Conservation (phyloP, 805 yeast genomes). For the Danielia reshetovae region DNA sequence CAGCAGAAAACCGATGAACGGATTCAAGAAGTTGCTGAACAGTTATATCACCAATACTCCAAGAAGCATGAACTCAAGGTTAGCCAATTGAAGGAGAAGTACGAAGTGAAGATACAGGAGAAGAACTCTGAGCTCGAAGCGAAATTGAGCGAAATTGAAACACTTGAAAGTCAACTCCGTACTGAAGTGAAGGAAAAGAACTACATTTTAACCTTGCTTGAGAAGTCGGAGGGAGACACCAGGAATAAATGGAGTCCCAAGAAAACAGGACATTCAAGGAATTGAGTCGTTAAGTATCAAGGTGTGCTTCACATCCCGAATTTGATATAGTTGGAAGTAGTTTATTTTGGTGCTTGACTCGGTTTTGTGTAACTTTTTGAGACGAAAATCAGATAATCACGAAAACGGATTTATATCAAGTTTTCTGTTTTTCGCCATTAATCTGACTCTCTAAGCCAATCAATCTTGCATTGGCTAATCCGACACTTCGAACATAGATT, state of each 20-base stretch:
- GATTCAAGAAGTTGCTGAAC: slow-evolving; percentile 62
- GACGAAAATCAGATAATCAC: too few relatives aligned
- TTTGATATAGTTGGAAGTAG: too few relatives aligned
- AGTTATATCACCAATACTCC: slow-evolving; percentile 67
- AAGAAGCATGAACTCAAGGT: slow-evolving; percentile 76
- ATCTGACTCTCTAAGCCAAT: too few relatives aligned
- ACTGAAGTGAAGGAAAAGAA: slow-evolving; percentile 33
- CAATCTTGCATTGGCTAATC: too few relatives aligned
- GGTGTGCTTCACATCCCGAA: too few relatives aligned
- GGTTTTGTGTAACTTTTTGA: too few relatives aligned
- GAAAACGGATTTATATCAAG: too few relatives aligned
- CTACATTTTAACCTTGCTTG: slow-evolving; percentile 11
- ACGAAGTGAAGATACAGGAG: slow-evolving; percentile 35
- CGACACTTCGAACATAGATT: too few relatives aligned
- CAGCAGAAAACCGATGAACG: slow-evolving; percentile 51
- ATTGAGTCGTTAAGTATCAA: too few relatives aligned
- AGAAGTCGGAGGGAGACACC: slow-evolving; percentile 2
- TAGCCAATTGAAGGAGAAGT: slow-evolving; percentile 39
- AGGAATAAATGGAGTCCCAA: not conserved
- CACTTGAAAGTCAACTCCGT: slow-evolving; percentile 35
- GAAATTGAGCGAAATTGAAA: slow-evolving; percentile 49
- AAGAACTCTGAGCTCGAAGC: slow-evolving; percentile 41
- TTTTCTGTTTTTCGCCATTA: too few relatives aligned
- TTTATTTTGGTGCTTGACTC: too few relatives aligned
- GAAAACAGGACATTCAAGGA: too few relatives aligned